phyloP scores from a whole-genome alignment of 2,329 filamentous ascomycete species.

The Colletotrichum higginsianum region DNA sequence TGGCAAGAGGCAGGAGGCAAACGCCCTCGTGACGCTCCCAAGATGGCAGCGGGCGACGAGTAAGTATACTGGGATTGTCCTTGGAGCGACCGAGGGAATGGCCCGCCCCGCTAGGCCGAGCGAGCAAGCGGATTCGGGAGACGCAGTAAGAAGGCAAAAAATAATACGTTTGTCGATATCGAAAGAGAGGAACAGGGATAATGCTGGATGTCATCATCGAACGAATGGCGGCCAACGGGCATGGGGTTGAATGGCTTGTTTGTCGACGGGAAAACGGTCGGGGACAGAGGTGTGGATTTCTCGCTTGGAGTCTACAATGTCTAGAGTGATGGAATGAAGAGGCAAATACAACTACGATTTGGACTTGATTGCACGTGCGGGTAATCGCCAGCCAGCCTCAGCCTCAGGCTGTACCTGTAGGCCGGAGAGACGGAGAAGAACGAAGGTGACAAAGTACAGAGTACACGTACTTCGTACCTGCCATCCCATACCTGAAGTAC shows the following conservation, averaged over 20 bases:
- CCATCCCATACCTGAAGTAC: not conserved
- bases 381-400: not conserved
- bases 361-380: no score
- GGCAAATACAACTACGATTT: no score
- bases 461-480: no score
- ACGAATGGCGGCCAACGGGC: constrained; percentile 5
- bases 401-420: not conserved
- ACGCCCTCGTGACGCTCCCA: not conserved
- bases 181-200: constrained; percentile 22
- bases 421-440: not conserved
- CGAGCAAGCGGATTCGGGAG: constrained; percentile 4
- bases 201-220: constrained; percentile 21
- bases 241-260: constrained; percentile 6
- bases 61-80: constrained; percentile 14
- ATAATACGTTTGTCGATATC: constrained; percentile 2
- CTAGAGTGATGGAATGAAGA: no score
- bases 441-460: not conserved
- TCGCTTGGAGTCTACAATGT: not conserved
- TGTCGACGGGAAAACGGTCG: constrained; percentile 9
- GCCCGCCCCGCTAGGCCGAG: constrained; percentile 26
- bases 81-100: constrained; percentile 19
- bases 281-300: not conserved
- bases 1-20: constrained; percentile 16
- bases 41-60: constrained; percentile 10
- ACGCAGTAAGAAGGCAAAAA: constrained; percentile 37